Evolutionary conservation across 2,329 filamentous ascomycete species (phyloP).

Genomic region (Fusarium kyushuense): DNA sequence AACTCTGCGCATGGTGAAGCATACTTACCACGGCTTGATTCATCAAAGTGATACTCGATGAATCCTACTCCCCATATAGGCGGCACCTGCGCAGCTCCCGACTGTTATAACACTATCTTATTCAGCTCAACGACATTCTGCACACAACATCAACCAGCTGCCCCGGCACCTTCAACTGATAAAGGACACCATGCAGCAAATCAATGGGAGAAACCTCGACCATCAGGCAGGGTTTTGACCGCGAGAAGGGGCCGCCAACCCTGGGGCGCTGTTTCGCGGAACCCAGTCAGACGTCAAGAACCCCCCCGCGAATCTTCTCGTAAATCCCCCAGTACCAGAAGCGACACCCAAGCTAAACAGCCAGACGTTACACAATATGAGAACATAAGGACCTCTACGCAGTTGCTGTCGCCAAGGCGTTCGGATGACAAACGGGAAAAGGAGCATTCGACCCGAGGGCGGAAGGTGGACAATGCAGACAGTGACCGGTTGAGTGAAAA

Average conservation of each 20-base stretch:
- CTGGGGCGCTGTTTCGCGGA: slow-evolving; percentile 5
- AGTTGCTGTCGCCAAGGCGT: neutral
- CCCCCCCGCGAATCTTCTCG: neutral
- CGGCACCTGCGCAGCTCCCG: slow-evolving; percentile 29
- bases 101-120: slow-evolving; percentile 26
- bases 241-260: slow-evolving; percentile 36
- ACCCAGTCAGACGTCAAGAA: neutral
- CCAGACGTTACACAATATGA: slow-evolving; percentile 3
- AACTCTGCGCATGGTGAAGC: slow-evolving; percentile 17
- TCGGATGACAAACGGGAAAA: neutral
- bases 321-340: neutral
- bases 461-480: neutral
- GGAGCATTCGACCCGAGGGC: neutral
- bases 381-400: neutral
- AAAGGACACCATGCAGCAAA: slow-evolving; percentile 1
- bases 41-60: slow-evolving; percentile 34
- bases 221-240: slow-evolving; percentile 17
- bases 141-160: slow-evolving; percentile 19
- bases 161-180: neutral
- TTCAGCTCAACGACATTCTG: slow-evolving; percentile 34
- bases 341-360: neutral
- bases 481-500: neutral
- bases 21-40: slow-evolving; percentile 5
- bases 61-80: slow-evolving; percentile 27
- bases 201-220: slow-evolving; percentile 4